Percentiles rank a stretch among this genome's conserved stretches.
These are phyloP conservation scores for Bromus sterilis DNA, from an alignment of 176 grass and related monocot species.

Conservation along the genomic window DNA sequence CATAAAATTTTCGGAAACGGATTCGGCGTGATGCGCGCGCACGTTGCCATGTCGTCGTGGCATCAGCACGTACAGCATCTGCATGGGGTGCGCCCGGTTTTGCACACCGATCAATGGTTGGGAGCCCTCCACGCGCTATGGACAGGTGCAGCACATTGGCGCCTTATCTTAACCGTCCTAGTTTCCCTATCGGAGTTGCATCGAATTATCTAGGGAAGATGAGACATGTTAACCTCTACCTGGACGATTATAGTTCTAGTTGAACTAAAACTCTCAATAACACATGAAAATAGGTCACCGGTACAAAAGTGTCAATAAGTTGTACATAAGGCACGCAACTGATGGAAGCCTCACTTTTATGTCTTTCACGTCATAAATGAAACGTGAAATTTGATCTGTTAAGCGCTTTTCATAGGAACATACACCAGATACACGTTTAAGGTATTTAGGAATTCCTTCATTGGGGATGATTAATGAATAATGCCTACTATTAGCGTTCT, in stretches of 20 bases:
- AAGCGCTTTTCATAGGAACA: not conserved
- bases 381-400: not conserved
- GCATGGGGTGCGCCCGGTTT: not conserved
- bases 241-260: not conserved
- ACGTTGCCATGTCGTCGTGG: too few species aligned
- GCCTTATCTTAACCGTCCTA: not conserved
- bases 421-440: not conserved
- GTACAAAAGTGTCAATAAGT: not conserved
- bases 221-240: not conserved
- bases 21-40: not conserved
- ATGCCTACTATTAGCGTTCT: not conserved
- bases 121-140: not conserved
- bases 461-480: not conserved
- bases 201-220: not conserved
- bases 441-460: not conserved
- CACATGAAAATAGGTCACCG: not conserved
- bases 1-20: not conserved
- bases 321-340: not conserved
- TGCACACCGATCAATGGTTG: not conserved
- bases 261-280: not conserved
- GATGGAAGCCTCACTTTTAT: not conserved
- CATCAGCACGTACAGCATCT: too few species aligned
- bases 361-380: not conserved
- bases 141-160: not conserved
- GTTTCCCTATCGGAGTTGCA: not conserved